Evolutionary conservation across 345 rosid genomes (phyloP), one percentile per base, ranked within the genome.

Genomic region (Ailanthus altissimus): DNA sequence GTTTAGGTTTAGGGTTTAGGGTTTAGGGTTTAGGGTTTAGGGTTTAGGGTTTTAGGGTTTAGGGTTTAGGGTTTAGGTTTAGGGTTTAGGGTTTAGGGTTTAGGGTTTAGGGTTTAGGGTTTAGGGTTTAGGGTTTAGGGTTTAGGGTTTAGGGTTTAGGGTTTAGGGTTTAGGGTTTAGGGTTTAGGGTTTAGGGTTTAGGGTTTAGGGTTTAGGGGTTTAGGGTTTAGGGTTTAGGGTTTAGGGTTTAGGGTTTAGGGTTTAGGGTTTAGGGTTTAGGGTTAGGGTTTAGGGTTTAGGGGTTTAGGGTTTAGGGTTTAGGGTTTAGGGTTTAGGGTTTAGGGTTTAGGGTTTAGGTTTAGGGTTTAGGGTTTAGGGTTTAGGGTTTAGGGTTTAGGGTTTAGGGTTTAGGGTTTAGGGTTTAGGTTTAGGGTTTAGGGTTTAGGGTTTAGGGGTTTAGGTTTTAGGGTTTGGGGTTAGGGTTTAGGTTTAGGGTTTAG

Each of bases 21-120:
- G 54, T 56, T 58, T 73, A 36, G 64, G 76, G 51, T 58, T 56
- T 58, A 58, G 67, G 74, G 81, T 54, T n/a, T n/a, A n/a, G n/a
- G n/a, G n/a, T n/a, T n/a, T n/a, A n/a, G n/a, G n/a, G n/a, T n/a
- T n/a, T n/a, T n/a, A n/a, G n/a, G n/a, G n/a, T n/a, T n/a, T n/a
- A n/a, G n/a, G n/a, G n/a, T n/a, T n/a, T n/a, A n/a, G n/a, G n/a
- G n/a, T 78, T 78, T 61, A 64, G 80, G 81, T 64, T 78, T 78
- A 74, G 78, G 82, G 78, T 74, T 79, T 73, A 59, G 78, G 76
- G 77, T 72, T 78, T 65, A 57, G 77, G 81, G 70, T 72, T 77
- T 43, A 47, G 77, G 75, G 59, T 72, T 70, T 43, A 64, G 80
- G 75, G 58, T 72, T 70, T 47, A 57, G 46, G 77, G 75, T 74